These are phyloP conservation scores for Chytriomyces sp. DNA, from an alignment of 192 early-diverging fungal genomes.

Conservation along the genomic window DNA sequence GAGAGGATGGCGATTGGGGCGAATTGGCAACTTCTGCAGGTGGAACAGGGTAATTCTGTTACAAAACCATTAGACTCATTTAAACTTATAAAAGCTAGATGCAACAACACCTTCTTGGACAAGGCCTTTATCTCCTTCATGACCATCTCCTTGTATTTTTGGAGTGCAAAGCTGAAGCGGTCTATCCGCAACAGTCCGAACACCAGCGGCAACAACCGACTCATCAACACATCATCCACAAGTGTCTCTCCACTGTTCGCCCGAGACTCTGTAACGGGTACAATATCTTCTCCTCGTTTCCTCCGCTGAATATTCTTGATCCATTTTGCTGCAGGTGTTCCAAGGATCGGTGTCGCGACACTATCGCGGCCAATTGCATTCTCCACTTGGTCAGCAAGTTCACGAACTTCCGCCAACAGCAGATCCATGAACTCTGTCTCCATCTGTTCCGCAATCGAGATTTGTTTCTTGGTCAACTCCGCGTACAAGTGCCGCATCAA, in stretches of 20 bases:
- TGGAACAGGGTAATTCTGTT: conserved; percentile 23
- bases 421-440: conserved; percentile 70
- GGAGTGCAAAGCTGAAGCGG: conserved; percentile 65
- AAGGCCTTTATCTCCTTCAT: conserved; percentile 75
- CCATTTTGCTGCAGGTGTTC: conserved; percentile 35
- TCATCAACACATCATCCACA: conserved; percentile 46
- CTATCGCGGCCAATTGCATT: background rate
- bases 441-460: conserved; percentile 71
- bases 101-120: conserved; percentile 68
- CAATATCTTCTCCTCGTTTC: conserved; percentile 24
- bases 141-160: conserved; percentile 75
- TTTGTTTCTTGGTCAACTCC: conserved; percentile 68
- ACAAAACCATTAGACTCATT: background rate
- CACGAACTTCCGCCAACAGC: conserved; percentile 64
- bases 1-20: conserved; percentile 16
- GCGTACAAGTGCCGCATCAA: conserved; percentile 24
- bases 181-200: conserved; percentile 79
- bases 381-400: conserved; percentile 56
- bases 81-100: too few species aligned
- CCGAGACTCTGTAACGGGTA: conserved; percentile 11
- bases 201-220: conserved; percentile 70
- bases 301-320: conserved; percentile 40
- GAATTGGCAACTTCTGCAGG: conserved; percentile 18
- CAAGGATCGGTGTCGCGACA: conserved; percentile 25
- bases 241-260: conserved; percentile 20